Evolutionary conservation across 768 basidiomycete species (phyloP), one percentile per base, ranked within the genome.

Genomic region (Boletus sp.): DNA sequence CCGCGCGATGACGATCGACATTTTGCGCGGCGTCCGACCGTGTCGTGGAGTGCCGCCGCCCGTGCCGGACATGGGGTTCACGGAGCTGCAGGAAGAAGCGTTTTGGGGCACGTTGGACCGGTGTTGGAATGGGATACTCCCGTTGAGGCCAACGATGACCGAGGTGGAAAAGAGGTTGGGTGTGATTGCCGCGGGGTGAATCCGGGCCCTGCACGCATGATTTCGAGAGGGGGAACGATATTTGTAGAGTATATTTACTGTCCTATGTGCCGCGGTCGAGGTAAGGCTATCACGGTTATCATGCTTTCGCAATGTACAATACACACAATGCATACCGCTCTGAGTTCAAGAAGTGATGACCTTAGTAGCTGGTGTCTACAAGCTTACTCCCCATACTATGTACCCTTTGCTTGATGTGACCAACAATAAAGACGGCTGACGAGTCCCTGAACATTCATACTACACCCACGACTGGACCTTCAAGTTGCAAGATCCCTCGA

Each of bases 1-100:
- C 55, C 77, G 80, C 39, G 77, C 81, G 37, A 82, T 85, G 49
- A 80, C 76, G 14, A 71, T 83, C 5, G 83, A 84, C 47, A 80
- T 85, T 39, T 56, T 84, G 33, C 74, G 81, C 7, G 81, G 82
- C 2, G 73, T 81, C 18, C 76, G 74, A 45, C 83, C 83, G 1
- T 75, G 75, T 14, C 68, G 74, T 29, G 76, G 73, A 3, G 61
- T 69, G 2, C 62, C 63, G 39, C 50, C 61, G 33, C 48, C 62
- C 15, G 54, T 66, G 7, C 60, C 57, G 3, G 61, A 61, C 44
- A 60, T 68, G 58, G 40, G 33, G 2, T 45, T 67, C 33, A 55
- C 57, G 7, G 53, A 39, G 42, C 7, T 54, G 33, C 56, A 74
- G 8, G 68, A 72, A 44, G 70, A 72, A 3, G 60, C 64, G 5